Conservation (phyloP, 2,329 filamentous ascomycete species). For the Rutstroemia sydowiana region DNA sequence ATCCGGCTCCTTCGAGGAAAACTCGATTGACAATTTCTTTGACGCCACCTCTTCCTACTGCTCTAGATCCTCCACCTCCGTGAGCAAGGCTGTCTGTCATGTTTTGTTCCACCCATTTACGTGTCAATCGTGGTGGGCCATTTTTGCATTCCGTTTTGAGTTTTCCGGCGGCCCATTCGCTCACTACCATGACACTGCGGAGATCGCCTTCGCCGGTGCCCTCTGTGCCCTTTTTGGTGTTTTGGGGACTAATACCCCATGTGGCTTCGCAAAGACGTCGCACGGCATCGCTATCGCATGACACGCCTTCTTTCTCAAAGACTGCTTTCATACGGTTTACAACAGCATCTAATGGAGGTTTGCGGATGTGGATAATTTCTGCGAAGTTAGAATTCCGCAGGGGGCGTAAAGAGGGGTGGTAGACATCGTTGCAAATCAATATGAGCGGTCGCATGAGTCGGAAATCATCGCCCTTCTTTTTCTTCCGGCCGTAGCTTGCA, state of each 20-base stretch:
- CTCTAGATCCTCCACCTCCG: conserved; percentile 64
- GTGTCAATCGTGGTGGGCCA: conserved; percentile 48
- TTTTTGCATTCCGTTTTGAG: conserved; percentile 44
- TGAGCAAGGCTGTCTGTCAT: conserved; percentile 60
- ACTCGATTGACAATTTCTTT: conserved; percentile 73
- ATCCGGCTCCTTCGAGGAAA: conserved; percentile 72
- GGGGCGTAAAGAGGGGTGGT: conserved; percentile 80
- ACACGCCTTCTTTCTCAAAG: conserved; percentile 82
- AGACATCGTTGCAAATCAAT: conserved; percentile 95
- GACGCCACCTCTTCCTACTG: conserved; percentile 61
- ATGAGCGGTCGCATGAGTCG: conserved; percentile 81
- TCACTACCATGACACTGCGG: conserved; percentile 76
- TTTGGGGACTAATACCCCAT: conserved; percentile 72
- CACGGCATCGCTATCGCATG: conserved; percentile 82
- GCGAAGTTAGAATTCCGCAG: conserved; percentile 78
- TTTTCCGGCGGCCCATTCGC: conserved; percentile 76
- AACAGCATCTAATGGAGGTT: conserved; percentile 80
- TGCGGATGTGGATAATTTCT: conserved; percentile 86
- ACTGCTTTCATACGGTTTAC: conserved; percentile 73
- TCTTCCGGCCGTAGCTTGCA: conserved; percentile 33
- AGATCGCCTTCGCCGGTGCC: conserved; percentile 66
- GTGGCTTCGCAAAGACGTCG: conserved; percentile 76
- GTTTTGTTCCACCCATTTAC: conserved; percentile 70
- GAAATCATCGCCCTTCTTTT: conserved; percentile 78
- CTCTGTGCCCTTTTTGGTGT: conserved; percentile 60